phyloP scores from a whole-genome alignment of 2,329 filamentous ascomycete genomes.

The Calonectria ilicicola region DNA sequence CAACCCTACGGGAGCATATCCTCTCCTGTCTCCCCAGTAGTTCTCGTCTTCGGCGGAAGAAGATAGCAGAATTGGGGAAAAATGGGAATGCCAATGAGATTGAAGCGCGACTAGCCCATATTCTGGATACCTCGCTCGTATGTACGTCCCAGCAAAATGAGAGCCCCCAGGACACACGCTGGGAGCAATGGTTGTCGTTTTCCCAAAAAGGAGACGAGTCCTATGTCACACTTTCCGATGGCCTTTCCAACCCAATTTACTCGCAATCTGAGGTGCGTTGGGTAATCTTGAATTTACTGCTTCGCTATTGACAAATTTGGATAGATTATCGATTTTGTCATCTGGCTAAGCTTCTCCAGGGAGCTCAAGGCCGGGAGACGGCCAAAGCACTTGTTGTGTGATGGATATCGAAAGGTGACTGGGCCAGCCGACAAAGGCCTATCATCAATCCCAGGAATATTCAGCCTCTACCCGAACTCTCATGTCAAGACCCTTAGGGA shows the following conservation, averaged over 20 bases:
- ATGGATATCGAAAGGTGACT: slow-evolving; percentile 76
- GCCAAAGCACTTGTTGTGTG: slow-evolving; percentile 82
- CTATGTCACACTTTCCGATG: slow-evolving; percentile 63
- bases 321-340: slow-evolving; percentile 80
- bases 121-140: slow-evolving; percentile 80
- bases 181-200: slow-evolving; percentile 69
- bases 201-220: slow-evolving; percentile 73
- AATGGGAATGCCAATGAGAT: slow-evolving; percentile 39
- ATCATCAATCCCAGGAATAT: slow-evolving; percentile 73
- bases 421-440: slow-evolving; percentile 43
- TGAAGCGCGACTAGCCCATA: slow-evolving; percentile 59
- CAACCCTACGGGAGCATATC: slow-evolving; percentile 78
- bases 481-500: slow-evolving; percentile 77
- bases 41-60: slow-evolving; percentile 72
- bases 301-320: slow-evolving; percentile 27
- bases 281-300: slow-evolving; percentile 4
- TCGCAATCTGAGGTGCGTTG: slow-evolving; percentile 72
- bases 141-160: slow-evolving; percentile 57
- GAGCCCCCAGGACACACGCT: slow-evolving; percentile 53
- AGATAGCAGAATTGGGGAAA: slow-evolving; percentile 61
- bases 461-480: slow-evolving; percentile 74
- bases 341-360: slow-evolving; percentile 81
- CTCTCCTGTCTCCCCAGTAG: slow-evolving; percentile 73
- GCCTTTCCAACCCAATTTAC: slow-evolving; percentile 57
- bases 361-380: slow-evolving; percentile 57